These are phyloP conservation scores for Aspergillus sp. DNA, from an alignment of 2,329 filamentous ascomycete species.

Conservation along the genomic window DNA sequence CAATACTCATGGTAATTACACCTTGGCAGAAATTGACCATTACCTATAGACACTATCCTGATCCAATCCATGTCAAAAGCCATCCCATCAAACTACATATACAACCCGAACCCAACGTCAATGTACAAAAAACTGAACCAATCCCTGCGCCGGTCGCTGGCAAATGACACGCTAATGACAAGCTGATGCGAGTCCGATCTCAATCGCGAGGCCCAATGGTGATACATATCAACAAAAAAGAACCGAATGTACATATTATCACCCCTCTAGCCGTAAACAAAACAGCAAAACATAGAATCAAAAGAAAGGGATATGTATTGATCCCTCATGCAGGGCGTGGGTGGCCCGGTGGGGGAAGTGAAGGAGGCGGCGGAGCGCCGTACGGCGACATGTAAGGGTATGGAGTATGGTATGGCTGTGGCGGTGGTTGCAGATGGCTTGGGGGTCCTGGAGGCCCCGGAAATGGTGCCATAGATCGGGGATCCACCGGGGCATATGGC, in stretches of 20 bases:
- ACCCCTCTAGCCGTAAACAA: conserved; percentile 1
- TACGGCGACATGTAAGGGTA: conserved; percentile 23
- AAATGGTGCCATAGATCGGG: conserved; percentile 19
- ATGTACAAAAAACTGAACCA: conserved; percentile 1
- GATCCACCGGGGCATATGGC: conserved; percentile 31
- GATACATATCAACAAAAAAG: conserved; percentile 11
- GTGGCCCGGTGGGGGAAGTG: conserved; percentile 18
- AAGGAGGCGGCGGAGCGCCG: conserved; percentile 11
- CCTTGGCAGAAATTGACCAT: too few relatives aligned
- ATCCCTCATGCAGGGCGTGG: conserved; percentile 16
- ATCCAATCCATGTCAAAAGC: too few relatives aligned
- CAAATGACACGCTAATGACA: conserved; percentile 10
- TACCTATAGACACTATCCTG: too few relatives aligned
- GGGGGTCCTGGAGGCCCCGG: conserved; percentile 15
- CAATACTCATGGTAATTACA: too few relatives aligned
- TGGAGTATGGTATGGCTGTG: conserved; percentile 23
- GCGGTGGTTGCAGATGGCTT: conserved; percentile 18
- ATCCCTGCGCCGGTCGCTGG: conserved; percentile 15
- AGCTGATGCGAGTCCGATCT: neutral
- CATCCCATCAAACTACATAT: neutral
- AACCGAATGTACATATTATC: conserved; percentile 2
- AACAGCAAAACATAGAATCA: conserved; percentile 5
- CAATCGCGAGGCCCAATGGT: neutral
- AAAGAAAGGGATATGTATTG: neutral
- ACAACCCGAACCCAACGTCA: neutral